Percentiles rank a stretch among this genome's conserved stretches.
Conservation (phyloP, 176 grass and related monocot genomes). For the Paspalum notatum region DNA sequence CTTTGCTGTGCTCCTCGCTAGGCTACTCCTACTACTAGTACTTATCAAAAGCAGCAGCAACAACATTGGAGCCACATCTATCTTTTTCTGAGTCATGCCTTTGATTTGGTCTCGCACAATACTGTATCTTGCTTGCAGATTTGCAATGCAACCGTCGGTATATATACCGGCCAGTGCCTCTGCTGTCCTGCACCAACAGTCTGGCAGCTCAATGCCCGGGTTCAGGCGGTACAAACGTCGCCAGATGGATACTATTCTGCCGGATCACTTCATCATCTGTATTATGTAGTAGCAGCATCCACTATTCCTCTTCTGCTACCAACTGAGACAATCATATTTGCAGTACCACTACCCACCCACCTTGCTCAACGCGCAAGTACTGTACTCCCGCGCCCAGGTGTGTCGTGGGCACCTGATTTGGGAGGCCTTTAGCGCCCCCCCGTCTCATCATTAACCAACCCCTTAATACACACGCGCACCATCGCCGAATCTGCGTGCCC, state of each 20-base stretch:
- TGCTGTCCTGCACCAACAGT: too few relatives aligned
- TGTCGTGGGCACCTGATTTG: slow-evolving; percentile 27
- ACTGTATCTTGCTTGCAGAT: too few relatives aligned
- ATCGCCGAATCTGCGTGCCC: slow-evolving; percentile 25
- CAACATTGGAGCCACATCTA: background rate
- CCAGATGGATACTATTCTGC: too few relatives aligned
- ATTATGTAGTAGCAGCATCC: too few relatives aligned
- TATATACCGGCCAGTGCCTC: too few relatives aligned
- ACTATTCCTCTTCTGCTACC: too few relatives aligned
- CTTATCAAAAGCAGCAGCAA: background rate
- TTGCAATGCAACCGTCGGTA: too few relatives aligned
- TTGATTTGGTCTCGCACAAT: too few relatives aligned
- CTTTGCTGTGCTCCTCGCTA: background rate
- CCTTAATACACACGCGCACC: slow-evolving; percentile 24
- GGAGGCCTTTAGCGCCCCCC: slow-evolving; percentile 13
- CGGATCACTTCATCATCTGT: too few relatives aligned
- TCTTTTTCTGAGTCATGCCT: background rate
- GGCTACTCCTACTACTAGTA: too few relatives aligned
- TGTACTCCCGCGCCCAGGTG: slow-evolving; percentile 33
- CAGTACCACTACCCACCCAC: background rate
- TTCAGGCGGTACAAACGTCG: too few relatives aligned
- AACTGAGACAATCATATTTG: slow-evolving; percentile 22
- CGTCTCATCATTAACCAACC: background rate
- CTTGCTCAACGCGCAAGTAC: slow-evolving; percentile 22
- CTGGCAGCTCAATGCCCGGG: too few relatives aligned